phyloP scores from a whole-genome alignment of 164 flowering plant genomes.

The Malania oleifera region DNA sequence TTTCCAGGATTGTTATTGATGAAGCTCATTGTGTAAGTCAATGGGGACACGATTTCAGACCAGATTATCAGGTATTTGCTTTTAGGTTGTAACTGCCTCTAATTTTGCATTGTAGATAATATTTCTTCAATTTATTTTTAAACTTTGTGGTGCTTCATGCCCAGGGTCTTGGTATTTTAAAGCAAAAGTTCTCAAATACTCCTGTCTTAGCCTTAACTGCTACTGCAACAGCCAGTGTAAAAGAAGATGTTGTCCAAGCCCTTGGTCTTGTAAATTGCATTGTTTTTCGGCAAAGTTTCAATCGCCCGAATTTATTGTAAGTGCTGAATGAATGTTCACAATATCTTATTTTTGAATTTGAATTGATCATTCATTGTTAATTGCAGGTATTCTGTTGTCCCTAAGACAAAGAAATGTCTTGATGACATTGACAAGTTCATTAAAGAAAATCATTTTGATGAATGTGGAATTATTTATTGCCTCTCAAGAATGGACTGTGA shows the following conservation, averaged over 20 bases:
- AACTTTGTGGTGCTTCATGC: constrained; percentile 11
- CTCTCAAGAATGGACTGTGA: constrained; percentile 98
- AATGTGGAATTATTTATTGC: constrained; percentile 96
- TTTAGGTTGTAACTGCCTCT: neutral
- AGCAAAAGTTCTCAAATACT: constrained; percentile 76
- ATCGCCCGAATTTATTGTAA: constrained; percentile 87
- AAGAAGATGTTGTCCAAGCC: constrained; percentile 98
- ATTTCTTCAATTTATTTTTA: constrained; percentile 7
- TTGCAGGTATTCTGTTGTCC: constrained; percentile 77
- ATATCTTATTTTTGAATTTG: constrained; percentile 5
- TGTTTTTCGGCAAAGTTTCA: constrained; percentile 91
- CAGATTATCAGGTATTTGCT: constrained; percentile 87
- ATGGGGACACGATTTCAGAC: constrained; percentile 99
- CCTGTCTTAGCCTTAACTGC: constrained; percentile 98
- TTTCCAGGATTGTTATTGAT: constrained; percentile 90
- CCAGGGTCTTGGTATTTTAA: constrained; percentile 94
- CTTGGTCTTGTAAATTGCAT: constrained; percentile 91
- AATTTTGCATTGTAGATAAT: neutral
- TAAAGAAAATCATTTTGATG: constrained; percentile 78
- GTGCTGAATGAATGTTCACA: constrained; percentile 16
- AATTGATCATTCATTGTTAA: constrained; percentile 11
- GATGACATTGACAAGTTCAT: constrained; percentile 93
- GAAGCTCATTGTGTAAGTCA: constrained; percentile 99
- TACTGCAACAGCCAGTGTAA: constrained; percentile 96
- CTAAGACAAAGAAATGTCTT: constrained; percentile 88